Base-by-base conservation (phyloP, 1,284 basidiomycete genomes). In the Schizophyllum amplum region DNA sequence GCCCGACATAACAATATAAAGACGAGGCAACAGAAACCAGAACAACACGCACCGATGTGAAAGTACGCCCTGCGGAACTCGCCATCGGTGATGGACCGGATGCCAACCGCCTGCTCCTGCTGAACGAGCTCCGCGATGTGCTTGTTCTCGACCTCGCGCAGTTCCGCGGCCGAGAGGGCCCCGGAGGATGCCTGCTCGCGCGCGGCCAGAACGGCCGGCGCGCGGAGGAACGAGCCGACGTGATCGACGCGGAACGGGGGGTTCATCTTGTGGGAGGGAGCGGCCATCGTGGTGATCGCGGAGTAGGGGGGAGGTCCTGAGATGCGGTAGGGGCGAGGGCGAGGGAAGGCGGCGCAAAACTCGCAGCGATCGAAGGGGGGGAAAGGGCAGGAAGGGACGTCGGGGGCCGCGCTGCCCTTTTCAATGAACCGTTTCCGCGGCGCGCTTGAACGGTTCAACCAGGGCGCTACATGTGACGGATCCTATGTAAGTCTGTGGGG, bases 11-110 rank as follows among this genome's bases (percentile, higher is more conserved):
- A n/a, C n/a, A n/a, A n/a, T n/a, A n/a, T n/a, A n/a, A n/a, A n/a
- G n/a, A n/a, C n/a, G n/a, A n/a, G n/a, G n/a, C n/a, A n/a, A n/a
- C n/a, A n/a, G n/a, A n/a, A n/a, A n/a, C n/a, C n/a, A n/a, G n/a
- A n/a, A n/a, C n/a, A n/a, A n/a, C 24, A 54, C 57, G 22, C 9
- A 62, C 61, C 61, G 27, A 62, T 58, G 55, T 62, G 61, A 51
- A 62, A 62, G 52, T 60, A 62, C 54, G 60, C 61, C 9, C 61
- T 46, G 52, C 61, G 51, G 21, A 62, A 62, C 47, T 62, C 61
- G 5, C 61, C 61, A 55, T 62, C 61, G 25, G 61, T 54, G 22
- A 62, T 58, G 52, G 59, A 60, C 53, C 55, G 55, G 27, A 62
- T 60, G 6, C 59, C 59, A 3, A 58, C 58, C 5, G 57, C 58